Base-by-base conservation (phyloP, 805 yeast species). In the Naumovozyma baii region DNA sequence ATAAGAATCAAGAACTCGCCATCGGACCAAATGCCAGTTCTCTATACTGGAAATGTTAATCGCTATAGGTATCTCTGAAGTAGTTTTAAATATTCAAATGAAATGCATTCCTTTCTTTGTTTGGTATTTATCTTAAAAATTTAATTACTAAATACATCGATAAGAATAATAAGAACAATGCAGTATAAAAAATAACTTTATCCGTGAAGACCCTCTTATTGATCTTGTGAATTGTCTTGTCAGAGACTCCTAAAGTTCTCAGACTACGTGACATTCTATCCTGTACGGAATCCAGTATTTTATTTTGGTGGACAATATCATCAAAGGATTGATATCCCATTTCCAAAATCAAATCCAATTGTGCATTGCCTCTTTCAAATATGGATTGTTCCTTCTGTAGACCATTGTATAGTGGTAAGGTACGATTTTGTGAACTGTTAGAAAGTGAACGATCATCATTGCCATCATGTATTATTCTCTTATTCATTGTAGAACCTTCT, bases 271-370 rank as follows among this genome's bases (percentile, higher is more conserved):
- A 74, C 65, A 92, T 69, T 47, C 70, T 74, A 33, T 50, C 50
- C 47, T 81, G 85, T 22, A 90, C 69, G 42, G 68, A 67, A 41
- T 71, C 66, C 41, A 90, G 68, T 20, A 80, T 70, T 51, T 80
- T 81, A 59, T 85, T 84, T 57, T 92, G 96, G 35, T 81, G 87
- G 15, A 83, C 81, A 17, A 92, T 67, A 55, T 88, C 95, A 37
- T 83, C 94, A 47, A 86, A 74, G 2, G 95, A 85, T 36, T 73
- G 72, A 44, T 82, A 76, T 2, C 96, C 97, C 80, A 85, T 82
- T 52, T 84, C 96, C 33, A 92, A 60, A 32, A 92, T 85, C 47
- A 84, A 86, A 57, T 92, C 98, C 44, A 92, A 65, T 56, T 85
- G 95, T 39, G 78, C 78, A 32, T 83, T 78, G 0, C 95, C 87